Conservation (phyloP, 2,329 filamentous ascomycete genomes). For the Paecilomyces formosus region DNA sequence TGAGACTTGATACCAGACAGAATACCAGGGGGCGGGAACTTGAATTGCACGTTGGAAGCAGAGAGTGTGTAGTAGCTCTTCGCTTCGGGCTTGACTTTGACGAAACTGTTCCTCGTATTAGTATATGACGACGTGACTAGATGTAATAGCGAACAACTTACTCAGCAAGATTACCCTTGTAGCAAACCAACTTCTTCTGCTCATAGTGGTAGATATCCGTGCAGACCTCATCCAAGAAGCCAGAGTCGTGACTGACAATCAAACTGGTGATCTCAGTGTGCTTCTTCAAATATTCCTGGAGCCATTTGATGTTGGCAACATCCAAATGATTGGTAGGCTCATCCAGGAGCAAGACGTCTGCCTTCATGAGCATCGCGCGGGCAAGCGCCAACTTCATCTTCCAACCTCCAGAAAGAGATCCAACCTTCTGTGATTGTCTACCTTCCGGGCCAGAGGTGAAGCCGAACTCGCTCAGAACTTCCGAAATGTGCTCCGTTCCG, state of each 20-base stretch:
- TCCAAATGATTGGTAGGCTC: conserved; percentile 99
- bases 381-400: conserved; percentile 99
- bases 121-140: background rate
- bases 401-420: conserved; percentile 94
- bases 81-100: conserved; percentile 82
- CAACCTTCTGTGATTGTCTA: conserved; percentile 80
- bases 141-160: conserved; percentile 9
- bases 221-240: conserved; percentile 93
- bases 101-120: conserved; percentile 48
- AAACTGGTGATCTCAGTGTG: conserved; percentile 94
- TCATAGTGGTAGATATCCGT: conserved; percentile 99
- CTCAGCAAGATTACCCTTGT: conserved; percentile 44
- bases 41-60: conserved; percentile 83
- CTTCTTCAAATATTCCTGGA: conserved; percentile 90
- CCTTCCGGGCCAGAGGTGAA: conserved; percentile 87
- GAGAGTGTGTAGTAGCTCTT: conserved; percentile 98
- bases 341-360: conserved; percentile 93
- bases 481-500: conserved; percentile 70
- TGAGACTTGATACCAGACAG: conserved; percentile 90
- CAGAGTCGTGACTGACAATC: conserved; percentile 97
- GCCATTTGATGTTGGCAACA: conserved; percentile 91
- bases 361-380: conserved; percentile 90
- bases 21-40: conserved; percentile 94
- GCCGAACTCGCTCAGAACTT: conserved; percentile 82
- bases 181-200: conserved; percentile 74